Evolutionary conservation across 2,329 filamentous ascomycete genomes (phyloP).

Genomic region (Penicillium hordei): DNA sequence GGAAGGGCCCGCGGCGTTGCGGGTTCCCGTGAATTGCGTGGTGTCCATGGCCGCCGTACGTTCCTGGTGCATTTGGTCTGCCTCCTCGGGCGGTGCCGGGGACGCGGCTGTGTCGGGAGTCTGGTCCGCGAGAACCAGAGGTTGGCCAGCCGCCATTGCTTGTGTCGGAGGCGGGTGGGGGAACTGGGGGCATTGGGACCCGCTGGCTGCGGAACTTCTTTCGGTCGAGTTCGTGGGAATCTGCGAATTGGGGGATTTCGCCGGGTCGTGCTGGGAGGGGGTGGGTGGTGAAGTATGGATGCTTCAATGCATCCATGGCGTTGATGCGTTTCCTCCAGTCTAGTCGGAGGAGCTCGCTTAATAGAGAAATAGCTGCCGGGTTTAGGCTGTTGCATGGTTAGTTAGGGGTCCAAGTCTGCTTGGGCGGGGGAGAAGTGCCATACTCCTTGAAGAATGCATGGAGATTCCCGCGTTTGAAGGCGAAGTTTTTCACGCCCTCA

Average conservation of each 20-base stretch:
- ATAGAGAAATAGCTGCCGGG: conserved; percentile 70
- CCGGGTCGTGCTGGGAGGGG: conserved; percentile 78
- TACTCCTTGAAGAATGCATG: conserved; percentile 72
- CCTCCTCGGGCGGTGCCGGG: conserved; percentile 36
- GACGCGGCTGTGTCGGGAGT: conserved; percentile 37
- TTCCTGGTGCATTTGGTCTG: conserved; percentile 27
- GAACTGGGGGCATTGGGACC: conserved; percentile 80
- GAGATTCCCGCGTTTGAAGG: conserved; percentile 63
- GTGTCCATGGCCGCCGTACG: neutral
- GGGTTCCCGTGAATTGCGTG: conserved; percentile 14
- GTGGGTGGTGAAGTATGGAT: conserved; percentile 80
- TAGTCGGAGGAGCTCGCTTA: conserved; percentile 79
- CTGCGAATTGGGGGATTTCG: conserved; percentile 87
- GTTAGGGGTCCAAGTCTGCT: neutral
- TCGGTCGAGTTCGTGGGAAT: conserved; percentile 94
- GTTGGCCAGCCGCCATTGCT: conserved; percentile 56
- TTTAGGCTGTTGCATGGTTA: conserved; percentile 53
- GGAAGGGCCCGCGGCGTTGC: conserved; percentile 29
- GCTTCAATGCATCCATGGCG: conserved; percentile 87
- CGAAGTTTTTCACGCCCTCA: conserved; percentile 67
- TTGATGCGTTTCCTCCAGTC: conserved; percentile 90
- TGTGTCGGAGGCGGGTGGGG: conserved; percentile 83
- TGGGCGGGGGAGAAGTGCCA: conserved; percentile 15
- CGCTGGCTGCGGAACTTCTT: conserved; percentile 86
- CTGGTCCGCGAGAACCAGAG: conserved; percentile 32